phyloP scores from a whole-genome alignment of 2,329 filamentous ascomycete species.

The Ophiostoma perfectum region DNA sequence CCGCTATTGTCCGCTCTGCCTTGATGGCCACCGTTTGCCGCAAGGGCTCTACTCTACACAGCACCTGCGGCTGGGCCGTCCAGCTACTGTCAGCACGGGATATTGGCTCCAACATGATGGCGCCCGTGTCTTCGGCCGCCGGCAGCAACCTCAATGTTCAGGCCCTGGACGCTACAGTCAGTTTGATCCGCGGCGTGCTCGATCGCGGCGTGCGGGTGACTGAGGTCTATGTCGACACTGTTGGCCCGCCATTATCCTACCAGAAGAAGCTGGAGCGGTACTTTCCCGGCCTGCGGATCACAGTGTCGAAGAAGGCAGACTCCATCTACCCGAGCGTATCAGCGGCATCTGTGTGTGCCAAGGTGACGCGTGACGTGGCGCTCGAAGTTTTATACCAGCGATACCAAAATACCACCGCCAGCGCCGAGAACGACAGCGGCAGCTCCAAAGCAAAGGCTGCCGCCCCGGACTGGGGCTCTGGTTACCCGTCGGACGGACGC shows the following conservation, averaged over 20 bases:
- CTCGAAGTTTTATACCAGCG: conserved; percentile 68
- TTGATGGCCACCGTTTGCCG: conserved; percentile 69
- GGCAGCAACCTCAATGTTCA: conserved; percentile 92
- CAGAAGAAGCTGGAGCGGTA: conserved; percentile 77
- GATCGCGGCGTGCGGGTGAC: conserved; percentile 72
- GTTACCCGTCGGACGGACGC: conserved; percentile 82
- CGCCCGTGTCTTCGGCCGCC: conserved; percentile 49
- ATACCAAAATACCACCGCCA: conserved; percentile 31
- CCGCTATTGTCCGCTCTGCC: conserved; percentile 66
- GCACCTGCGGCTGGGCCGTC: conserved; percentile 74
- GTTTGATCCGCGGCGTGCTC: conserved; percentile 71
- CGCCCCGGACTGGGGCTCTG: conserved; percentile 68
- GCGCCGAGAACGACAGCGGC: too few relatives aligned
- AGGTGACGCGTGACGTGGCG: conserved; percentile 88
- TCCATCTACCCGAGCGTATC: conserved; percentile 88
- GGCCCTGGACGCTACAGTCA: conserved; percentile 85
- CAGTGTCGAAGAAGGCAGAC: conserved; percentile 86
- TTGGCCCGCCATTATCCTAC: conserved; percentile 76
- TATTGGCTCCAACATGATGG: conserved; percentile 74
- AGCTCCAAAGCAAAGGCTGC: background rate
- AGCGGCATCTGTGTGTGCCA: conserved; percentile 89
- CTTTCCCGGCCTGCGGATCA: conserved; percentile 72
- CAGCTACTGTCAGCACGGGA: conserved; percentile 75
- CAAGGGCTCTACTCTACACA: conserved; percentile 41
- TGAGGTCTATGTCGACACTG: conserved; percentile 93